Evolutionary conservation across 495 filamentous ascomycete species (phyloP).

Genomic region (Bacidia gigantensis): DNA sequence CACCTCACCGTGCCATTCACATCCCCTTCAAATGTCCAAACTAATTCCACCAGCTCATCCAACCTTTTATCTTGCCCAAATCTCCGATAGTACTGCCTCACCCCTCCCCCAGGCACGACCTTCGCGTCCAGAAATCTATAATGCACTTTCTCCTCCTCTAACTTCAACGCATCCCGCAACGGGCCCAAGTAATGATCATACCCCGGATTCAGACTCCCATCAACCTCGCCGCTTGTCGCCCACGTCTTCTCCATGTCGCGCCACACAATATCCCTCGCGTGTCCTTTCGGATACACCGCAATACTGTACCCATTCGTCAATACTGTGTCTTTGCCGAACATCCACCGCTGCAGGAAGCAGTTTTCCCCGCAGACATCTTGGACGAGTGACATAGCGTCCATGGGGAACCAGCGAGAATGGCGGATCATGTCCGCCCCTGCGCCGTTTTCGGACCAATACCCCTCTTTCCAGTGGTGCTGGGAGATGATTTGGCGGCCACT

Average conservation of each 20-base stretch:
- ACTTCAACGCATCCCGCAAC: conserved; percentile 2
- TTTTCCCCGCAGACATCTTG: conserved; percentile 37
- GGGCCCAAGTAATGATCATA: conserved; percentile 9
- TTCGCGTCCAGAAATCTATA: conserved; percentile 5
- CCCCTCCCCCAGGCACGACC: conserved; percentile 6
- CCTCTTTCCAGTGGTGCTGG: conserved; percentile 45
- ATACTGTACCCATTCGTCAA: conserved; percentile 44
- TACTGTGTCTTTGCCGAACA: conserved; percentile 40
- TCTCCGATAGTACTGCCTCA: conserved; percentile 12
- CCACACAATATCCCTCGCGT: conserved; percentile 11
- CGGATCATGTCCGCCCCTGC: conserved; percentile 1
- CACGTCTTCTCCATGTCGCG: conserved; percentile 35
- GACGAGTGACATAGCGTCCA: conserved; percentile 36
- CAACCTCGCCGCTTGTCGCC: conserved; percentile 20
- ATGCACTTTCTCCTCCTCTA: conserved; percentile 9
- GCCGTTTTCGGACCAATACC: conserved; percentile 32
- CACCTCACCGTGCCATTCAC: not conserved
- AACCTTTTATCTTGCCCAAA: not conserved
- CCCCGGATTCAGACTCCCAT: conserved; percentile 3
- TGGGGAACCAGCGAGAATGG: conserved; percentile 18
- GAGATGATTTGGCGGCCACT: conserved; percentile 35
- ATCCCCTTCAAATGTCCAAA: conserved; percentile 3
- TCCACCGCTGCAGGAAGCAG: conserved; percentile 43
- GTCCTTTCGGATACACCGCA: conserved; percentile 32
- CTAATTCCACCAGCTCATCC: conserved; percentile 5